Conservation (phyloP, 179 eudicot genomes). For the Sideroxylon spinosum region DNA sequence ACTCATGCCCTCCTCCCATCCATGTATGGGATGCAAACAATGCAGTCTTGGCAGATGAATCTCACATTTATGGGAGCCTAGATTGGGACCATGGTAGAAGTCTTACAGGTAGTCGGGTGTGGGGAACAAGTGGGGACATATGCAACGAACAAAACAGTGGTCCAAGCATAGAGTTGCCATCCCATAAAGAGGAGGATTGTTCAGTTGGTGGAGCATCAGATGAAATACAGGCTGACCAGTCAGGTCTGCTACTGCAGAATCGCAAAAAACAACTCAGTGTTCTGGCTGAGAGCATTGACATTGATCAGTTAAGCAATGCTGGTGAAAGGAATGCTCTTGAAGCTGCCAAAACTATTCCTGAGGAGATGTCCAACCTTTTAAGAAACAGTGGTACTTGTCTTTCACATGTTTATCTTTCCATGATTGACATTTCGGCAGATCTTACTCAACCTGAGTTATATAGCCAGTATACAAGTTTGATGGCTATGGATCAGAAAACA, state of each 20-base stretch:
- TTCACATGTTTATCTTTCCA: slow-evolving; percentile 56
- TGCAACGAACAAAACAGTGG: slow-evolving; percentile 62
- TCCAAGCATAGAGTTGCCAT: slow-evolving; percentile 36
- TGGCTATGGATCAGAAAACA: slow-evolving; percentile 35
- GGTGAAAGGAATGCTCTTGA: slow-evolving; percentile 30
- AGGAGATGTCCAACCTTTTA: slow-evolving; percentile 37
- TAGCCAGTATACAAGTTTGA: slow-evolving; percentile 46
- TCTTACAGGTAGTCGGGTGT: slow-evolving; percentile 32
- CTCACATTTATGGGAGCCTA: slow-evolving; percentile 56
- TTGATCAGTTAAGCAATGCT: slow-evolving; percentile 31
- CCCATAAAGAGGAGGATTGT: slow-evolving; percentile 40
- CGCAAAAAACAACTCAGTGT: slow-evolving; percentile 38
- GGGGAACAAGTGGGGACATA: slow-evolving; percentile 53
- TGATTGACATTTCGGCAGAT: slow-evolving; percentile 74
- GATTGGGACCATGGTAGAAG: slow-evolving; percentile 47
- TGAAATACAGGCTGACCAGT: slow-evolving; percentile 42
- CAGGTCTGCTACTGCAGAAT: slow-evolving; percentile 34
- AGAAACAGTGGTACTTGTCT: slow-evolving; percentile 35
- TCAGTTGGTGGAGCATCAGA: slow-evolving; percentile 34
- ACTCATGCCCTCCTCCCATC: slow-evolving; percentile 40
- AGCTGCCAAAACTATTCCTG: slow-evolving; percentile 34
- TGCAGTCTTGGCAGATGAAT: slow-evolving; percentile 59
- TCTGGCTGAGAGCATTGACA: slow-evolving; percentile 34
- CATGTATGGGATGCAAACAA: slow-evolving; percentile 76
- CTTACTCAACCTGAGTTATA: slow-evolving; percentile 67